Conservation (phyloP, 768 basidiomycete genomes). For the Auriscalpium orientale region DNA sequence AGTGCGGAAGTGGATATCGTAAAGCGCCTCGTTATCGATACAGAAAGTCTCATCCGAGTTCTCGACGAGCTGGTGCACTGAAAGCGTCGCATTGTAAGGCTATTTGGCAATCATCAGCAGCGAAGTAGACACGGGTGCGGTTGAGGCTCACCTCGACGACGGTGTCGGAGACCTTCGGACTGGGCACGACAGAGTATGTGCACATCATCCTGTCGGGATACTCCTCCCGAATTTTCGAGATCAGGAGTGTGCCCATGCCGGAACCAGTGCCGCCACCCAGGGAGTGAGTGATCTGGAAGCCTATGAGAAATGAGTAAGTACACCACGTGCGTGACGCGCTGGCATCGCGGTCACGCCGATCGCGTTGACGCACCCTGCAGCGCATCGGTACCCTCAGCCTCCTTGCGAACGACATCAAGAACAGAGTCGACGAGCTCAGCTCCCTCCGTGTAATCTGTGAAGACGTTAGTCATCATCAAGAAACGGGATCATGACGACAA, state of each 20-base stretch:
- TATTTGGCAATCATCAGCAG: constrained; percentile 19
- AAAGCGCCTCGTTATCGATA: constrained; percentile 98
- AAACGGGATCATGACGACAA: constrained; percentile 11
- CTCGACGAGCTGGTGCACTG: constrained; percentile 97
- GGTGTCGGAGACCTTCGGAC: constrained; percentile 96
- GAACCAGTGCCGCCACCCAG: constrained; percentile 99
- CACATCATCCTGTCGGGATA: constrained; percentile 99
- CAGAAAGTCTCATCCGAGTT: constrained; percentile 99
- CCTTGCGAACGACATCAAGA: constrained; percentile 96
- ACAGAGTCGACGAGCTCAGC: constrained; percentile 98
- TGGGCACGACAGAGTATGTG: constrained; percentile 97
- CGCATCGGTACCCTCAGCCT: constrained; percentile 95
- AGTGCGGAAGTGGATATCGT: constrained; percentile 98
- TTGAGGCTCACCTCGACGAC: constrained; percentile 72
- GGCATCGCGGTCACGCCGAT: constrained; percentile 13
- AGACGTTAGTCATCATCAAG: constrained; percentile 6
- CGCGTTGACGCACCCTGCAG: constrained; percentile 72
- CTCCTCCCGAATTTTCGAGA: constrained; percentile 98
- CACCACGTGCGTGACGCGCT: no score
- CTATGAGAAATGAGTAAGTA: constrained; percentile 28
- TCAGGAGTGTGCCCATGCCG: constrained; percentile 98
- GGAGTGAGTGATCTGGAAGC: constrained; percentile 99
- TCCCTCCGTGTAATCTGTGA: constrained; percentile 81
- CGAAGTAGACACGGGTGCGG: background rate
- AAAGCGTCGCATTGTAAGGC: constrained; percentile 98